Conservation (phyloP, 441 rosid species). For the Corymbia citriodora region DNA sequence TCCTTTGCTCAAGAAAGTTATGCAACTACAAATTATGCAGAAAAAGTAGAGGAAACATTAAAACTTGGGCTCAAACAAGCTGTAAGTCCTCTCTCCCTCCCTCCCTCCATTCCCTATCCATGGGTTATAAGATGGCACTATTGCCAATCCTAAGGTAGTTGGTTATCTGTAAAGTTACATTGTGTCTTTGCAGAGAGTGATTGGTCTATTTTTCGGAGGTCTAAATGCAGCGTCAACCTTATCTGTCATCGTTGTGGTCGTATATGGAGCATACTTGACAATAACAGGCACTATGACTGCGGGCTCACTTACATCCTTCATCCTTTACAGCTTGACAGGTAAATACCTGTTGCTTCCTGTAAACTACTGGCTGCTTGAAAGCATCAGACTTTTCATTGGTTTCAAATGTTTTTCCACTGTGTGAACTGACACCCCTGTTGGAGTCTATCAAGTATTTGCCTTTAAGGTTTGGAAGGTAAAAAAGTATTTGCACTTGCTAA, state of each 20-base stretch:
- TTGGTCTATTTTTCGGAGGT: constrained; percentile 82
- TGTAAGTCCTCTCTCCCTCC: constrained; percentile 27
- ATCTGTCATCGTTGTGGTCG: constrained; percentile 75
- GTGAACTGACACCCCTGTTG: neutral
- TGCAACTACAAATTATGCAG: constrained; percentile 65
- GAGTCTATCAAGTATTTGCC: neutral
- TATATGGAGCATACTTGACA: constrained; percentile 87
- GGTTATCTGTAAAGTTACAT: neutral
- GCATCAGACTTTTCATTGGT: neutral
- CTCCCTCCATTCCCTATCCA: neutral
- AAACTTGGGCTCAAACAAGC: constrained; percentile 90
- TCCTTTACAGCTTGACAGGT: constrained; percentile 96
- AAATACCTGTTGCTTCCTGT: neutral
- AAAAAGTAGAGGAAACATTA: constrained; percentile 85
- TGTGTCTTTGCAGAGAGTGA: constrained; percentile 47
- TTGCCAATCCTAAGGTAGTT: neutral
- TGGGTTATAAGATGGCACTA: neutral
- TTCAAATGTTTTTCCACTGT: neutral
- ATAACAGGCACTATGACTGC: constrained; percentile 79
- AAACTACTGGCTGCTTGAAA: neutral
- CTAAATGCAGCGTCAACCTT: constrained; percentile 83
- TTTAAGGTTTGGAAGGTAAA: neutral
- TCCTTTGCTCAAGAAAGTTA: constrained; percentile 84
- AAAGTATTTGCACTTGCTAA: neutral
- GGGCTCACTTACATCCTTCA: constrained; percentile 93